Evolutionary conservation across 352 stramenopile genomes (phyloP).

Genomic region (Phytophthora sansomeana): DNA sequence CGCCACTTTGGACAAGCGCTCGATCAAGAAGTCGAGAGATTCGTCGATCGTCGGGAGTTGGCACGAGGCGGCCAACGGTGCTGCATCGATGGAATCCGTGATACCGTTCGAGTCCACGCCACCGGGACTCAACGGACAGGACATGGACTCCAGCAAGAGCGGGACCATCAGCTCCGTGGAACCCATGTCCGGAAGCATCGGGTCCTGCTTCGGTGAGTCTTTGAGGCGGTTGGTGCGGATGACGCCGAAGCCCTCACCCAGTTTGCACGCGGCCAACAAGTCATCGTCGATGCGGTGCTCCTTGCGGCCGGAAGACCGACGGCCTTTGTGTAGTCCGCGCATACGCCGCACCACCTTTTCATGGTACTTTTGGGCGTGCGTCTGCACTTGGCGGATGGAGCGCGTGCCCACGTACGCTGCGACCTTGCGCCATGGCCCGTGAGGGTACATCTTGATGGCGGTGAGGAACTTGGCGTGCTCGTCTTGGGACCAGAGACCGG

Average conservation of each 20-base stretch:
- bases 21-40: conserved; percentile 69
- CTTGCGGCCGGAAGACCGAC: conserved; percentile 40
- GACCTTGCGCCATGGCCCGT: conserved; percentile 63
- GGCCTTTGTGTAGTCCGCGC: conserved; percentile 54
- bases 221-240: conserved; percentile 25
- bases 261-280: conserved; percentile 42
- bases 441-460: conserved; percentile 55
- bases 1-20: conserved; percentile 28
- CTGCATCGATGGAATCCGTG: not conserved
- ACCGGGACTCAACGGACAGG: conserved; percentile 29
- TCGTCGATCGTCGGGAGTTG: conserved; percentile 61
- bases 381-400: conserved; percentile 66
- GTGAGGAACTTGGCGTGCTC: conserved; percentile 72
- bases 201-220: conserved; percentile 2
- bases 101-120: conserved; percentile 33
- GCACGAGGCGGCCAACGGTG: not conserved
- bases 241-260: conserved; percentile 41
- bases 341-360: conserved; percentile 62
- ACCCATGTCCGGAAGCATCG: not conserved
- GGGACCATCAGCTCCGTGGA: conserved; percentile 22
- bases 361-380: conserved; percentile 71
- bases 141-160: conserved; percentile 23
- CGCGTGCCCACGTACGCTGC: conserved; percentile 59
- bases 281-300: conserved; percentile 56
- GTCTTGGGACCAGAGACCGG: conserved; percentile 60